phyloP scores from a whole-genome alignment of 75 land plant genomes.

The Pinus albicaulis region DNA sequence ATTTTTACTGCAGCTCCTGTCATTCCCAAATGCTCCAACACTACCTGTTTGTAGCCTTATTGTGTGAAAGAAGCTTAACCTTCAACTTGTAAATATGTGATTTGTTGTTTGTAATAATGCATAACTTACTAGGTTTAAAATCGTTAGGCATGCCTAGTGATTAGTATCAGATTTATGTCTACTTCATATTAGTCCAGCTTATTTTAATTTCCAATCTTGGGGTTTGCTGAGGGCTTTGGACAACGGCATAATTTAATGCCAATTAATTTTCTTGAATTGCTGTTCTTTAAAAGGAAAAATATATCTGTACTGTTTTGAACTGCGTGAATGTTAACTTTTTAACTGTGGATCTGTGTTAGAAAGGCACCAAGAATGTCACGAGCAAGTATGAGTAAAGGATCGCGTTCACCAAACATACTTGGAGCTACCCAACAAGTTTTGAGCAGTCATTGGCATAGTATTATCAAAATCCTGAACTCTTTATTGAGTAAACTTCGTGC shows the following conservation, averaged over 20 bases:
- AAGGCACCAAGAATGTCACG: slow-evolving; percentile 86
- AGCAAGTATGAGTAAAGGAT: slow-evolving; percentile 50
- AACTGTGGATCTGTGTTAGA: slow-evolving; percentile 4
- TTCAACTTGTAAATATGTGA: neutral
- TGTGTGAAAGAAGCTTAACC: neutral
- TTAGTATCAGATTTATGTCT: too few relatives aligned
- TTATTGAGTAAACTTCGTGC: slow-evolving; percentile 66
- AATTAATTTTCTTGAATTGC: neutral
- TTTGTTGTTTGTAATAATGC: neutral
- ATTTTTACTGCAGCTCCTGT: neutral
- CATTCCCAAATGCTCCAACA: neutral
- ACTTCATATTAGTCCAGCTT: too few relatives aligned
- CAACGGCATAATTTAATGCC: too few relatives aligned
- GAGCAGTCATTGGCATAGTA: slow-evolving; percentile 92
- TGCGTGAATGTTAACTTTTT: neutral
- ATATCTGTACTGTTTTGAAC: neutral
- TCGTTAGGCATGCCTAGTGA: too few relatives aligned
- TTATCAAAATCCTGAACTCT: slow-evolving; percentile 81
- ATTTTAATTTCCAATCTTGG: too few relatives aligned
- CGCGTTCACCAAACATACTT: slow-evolving; percentile 52
- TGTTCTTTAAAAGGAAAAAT: neutral
- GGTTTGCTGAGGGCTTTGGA: too few relatives aligned
- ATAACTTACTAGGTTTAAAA: too few relatives aligned
- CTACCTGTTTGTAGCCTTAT: neutral
- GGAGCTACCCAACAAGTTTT: slow-evolving; percentile 51